Conservation (phyloP, 208 protist genomes). For the Wallacemonas collosoma region DNA sequence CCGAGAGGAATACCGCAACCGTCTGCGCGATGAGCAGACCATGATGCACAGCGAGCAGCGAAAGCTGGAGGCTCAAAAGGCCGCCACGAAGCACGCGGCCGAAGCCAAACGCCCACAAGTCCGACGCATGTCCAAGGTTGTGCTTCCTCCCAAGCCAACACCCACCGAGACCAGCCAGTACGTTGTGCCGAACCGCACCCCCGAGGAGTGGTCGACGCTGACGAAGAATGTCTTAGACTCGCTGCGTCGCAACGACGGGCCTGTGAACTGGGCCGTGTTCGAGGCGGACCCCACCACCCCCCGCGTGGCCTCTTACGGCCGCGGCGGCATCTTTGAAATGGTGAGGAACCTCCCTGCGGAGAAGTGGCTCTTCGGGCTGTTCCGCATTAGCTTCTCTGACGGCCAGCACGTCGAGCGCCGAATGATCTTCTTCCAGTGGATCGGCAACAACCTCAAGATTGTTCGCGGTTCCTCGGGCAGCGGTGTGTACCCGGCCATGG, state of each 20-base stretch:
- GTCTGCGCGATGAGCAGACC: conserved; percentile 55
- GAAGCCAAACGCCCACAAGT: conserved; percentile 22
- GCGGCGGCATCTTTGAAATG: conserved; percentile 78
- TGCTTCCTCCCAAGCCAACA: conserved; percentile 16
- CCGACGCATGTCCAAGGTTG: conserved; percentile 14
- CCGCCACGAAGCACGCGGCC: conserved; percentile 15
- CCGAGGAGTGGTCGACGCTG: conserved; percentile 27
- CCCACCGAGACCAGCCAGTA: conserved; percentile 14
- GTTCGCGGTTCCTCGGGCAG: conserved; percentile 25
- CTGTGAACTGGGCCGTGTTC: conserved; percentile 84
- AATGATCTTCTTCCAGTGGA: conserved; percentile 87
- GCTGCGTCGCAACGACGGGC: conserved; percentile 64
- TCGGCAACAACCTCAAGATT: conserved; percentile 62
- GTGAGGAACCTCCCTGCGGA: conserved; percentile 67
- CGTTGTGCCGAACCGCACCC: conserved; percentile 13
- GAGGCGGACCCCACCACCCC: conserved; percentile 49
- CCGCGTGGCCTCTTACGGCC: conserved; percentile 51
- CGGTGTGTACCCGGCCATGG: conserved; percentile 67
- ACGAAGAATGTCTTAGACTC: conserved; percentile 51
- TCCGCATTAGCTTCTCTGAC: conserved; percentile 69
- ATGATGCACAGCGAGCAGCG: conserved; percentile 58
- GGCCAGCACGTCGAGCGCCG: conserved; percentile 41
- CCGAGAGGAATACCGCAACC: conserved; percentile 64
- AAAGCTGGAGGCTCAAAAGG: conserved; percentile 18
- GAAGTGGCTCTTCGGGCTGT: conserved; percentile 81